Evolutionary conservation across 495 filamentous ascomycete species (phyloP), one percentile per base, ranked within the genome.

Genomic region (Lasiosphaeriaceae sp.): DNA sequence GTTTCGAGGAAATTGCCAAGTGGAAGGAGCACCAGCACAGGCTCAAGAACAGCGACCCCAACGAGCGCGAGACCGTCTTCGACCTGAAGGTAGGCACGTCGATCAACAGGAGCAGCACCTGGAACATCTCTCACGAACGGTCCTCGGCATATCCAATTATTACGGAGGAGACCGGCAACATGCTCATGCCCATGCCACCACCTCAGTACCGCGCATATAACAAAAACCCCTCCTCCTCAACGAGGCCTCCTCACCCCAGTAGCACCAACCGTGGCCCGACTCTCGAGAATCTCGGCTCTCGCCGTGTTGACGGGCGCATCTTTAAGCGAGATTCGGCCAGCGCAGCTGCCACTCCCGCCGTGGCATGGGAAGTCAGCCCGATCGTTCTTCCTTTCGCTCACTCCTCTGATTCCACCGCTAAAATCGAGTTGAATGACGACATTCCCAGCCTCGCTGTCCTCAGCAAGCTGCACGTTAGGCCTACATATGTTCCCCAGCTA

Each of bases 21-120:
- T 55, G 54, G 52, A 54, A 58, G 45, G 55, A 39, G 20, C 21
- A 52, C 43, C 23, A 58, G 39, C 23, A 23, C 21, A 50, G 35
- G 34, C 34, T 12, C 21, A 21, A 26, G 2, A 29, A 50, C 0
- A 31, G 8, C 44, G 35, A 24, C 24, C 41, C 23, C 20, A n/a
- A 34, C 34, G 14, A 19, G 9, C 24, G 29, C 43, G 11, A 21
- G 20, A 45, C 49, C 43, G 20, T 57, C 41, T 49, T 17, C 58
- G 50, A 57, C 54, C 29, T 45, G 34, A 50, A 56, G 19, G 14
- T 52, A 52, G 11, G 11, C 47, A 51, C 37, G 3, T 49, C 47
- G 47, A 53, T 41, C 48, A 31, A 43, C 58, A 50, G 34, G 43
- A 43, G 29, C 48, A 54, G 5, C 44, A 11, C 11, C 31, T 43